Conservation (phyloP, 345 rosid genomes). For the Salix purpurea region DNA sequence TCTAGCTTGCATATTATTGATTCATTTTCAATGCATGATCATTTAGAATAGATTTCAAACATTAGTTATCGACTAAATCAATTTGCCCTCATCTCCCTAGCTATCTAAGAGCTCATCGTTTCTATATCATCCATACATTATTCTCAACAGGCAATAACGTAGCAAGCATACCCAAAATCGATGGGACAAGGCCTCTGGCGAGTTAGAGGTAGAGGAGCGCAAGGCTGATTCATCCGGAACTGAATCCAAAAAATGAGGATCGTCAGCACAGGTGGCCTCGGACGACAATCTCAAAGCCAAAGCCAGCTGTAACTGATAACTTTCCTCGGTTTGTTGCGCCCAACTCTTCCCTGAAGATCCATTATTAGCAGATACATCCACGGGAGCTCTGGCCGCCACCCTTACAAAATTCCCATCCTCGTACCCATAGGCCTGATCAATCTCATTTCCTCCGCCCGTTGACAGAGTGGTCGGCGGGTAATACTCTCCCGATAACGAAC, state of each 20-base stretch:
- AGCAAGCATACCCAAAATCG: slow-evolving; percentile 80
- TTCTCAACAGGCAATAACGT: neutral
- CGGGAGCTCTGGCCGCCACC: slow-evolving; percentile 23
- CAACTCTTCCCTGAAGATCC: slow-evolving; percentile 82
- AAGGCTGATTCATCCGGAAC: slow-evolving; percentile 64
- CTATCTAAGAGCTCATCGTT: neutral
- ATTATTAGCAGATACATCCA: slow-evolving; percentile 19
- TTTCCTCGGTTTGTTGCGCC: slow-evolving; percentile 99
- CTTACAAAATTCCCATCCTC: slow-evolving; percentile 52
- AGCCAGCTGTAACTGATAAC: slow-evolving; percentile 97
- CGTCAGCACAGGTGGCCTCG: slow-evolving; percentile 89
- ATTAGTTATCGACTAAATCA: neutral
- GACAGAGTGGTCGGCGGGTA: slow-evolving; percentile 59
- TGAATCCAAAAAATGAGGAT: slow-evolving; percentile 93
- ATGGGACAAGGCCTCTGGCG: slow-evolving; percentile 73
- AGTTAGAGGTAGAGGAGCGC: slow-evolving; percentile 45
- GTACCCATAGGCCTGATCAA: slow-evolving; percentile 49
- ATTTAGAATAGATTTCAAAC: neutral
- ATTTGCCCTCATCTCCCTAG: neutral
- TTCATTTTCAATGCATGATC: neutral
- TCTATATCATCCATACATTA: neutral
- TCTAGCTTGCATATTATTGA: neutral
- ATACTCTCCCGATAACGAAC: slow-evolving; percentile 90
- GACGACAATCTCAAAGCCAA: slow-evolving; percentile 86
- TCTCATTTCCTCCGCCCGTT: slow-evolving; percentile 58